Base-by-base conservation (phyloP, 2,329 filamentous ascomycete species). In the Talaromyces marneffei region DNA sequence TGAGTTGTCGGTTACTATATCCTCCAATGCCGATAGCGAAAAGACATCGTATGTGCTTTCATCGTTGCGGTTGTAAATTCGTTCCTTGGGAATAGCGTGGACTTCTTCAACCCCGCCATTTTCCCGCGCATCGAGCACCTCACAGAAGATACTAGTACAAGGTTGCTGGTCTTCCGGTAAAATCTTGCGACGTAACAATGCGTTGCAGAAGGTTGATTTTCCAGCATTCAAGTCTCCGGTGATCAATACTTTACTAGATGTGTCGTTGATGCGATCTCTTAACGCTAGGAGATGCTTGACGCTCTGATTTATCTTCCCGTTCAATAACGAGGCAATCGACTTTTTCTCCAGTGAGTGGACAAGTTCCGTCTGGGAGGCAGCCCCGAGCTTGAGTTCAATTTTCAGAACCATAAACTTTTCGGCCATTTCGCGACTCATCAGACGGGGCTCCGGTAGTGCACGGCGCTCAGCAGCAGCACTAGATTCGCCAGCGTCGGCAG, bases 191-290 rank as follows among this genome's bases (percentile, higher is more conserved):
- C 94, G 88, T 42, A 99, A 78, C 2, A 99, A 80, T n/a, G 94
- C 94, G 75, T 99, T 99, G 79, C 94, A 99, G 70, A 99, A 99
- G 0, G 94, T 99, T 3, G 94, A 99, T 73, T 99, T 99, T 71
- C 94, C 94, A 8, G 94, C 93, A 71, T 99, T 99, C 59, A 99
- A 77, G 72, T 99, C 94, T 70, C 94, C 94, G 0, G 94, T 99
- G 18, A 99, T 87, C 62, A 99, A 78, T 1, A 99, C 94, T 75
- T 99, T 99, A 77, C 93, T 97, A 4, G 93, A 91, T 0, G 91
- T 97, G 75, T 99, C 94, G 73, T 97, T 94, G 65, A 99, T 99
- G 58, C 94, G 87, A 66, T 97, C 94, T 63, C 92, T 87, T 35
- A 99, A 81, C 0, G 90, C 87, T 60, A 91, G 82, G 1, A 99